These are phyloP conservation scores for Crithidia sp. DNA, from an alignment of 208 protist species.

Conservation along the genomic window DNA sequence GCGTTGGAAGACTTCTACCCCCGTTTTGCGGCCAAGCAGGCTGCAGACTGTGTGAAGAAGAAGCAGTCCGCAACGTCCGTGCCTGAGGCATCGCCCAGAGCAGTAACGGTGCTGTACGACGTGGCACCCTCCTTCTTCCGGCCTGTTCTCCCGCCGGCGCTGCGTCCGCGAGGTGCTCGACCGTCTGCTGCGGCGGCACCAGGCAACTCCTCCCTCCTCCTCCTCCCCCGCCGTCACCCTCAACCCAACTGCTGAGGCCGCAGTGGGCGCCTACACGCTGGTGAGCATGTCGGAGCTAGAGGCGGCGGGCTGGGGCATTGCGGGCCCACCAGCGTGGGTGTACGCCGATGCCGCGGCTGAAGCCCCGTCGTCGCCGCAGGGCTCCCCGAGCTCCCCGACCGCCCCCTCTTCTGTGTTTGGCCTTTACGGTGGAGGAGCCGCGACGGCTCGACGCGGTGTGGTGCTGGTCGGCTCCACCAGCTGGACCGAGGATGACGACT, in stretches of 20 bases:
- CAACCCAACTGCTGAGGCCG: not conserved
- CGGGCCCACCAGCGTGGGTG: slow-evolving; percentile 69
- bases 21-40: not conserved
- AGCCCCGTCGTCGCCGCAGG: slow-evolving; percentile 3
- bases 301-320: slow-evolving; percentile 53
- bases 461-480: slow-evolving; percentile 94
- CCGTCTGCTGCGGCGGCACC: slow-evolving; percentile 26
- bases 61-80: not conserved
- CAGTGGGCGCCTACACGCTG: slow-evolving; percentile 10
- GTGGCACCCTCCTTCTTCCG: slow-evolving; percentile 78
- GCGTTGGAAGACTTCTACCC: slow-evolving; percentile 33
- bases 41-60: too few relatives aligned
- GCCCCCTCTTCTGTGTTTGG: not conserved
- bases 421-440: not conserved
- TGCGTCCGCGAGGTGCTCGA: slow-evolving; percentile 67
- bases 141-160: slow-evolving; percentile 35
- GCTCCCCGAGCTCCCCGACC: slow-evolving; percentile 3
- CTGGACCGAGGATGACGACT: slow-evolving; percentile 98
- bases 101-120: slow-evolving; percentile 76
- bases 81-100: slow-evolving; percentile 4
- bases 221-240: too few relatives aligned
- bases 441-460: slow-evolving; percentile 33
- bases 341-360: slow-evolving; percentile 32
- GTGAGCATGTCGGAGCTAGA: slow-evolving; percentile 25
- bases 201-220: slow-evolving; percentile 4